phyloP scores from a whole-genome alignment of 805 yeast genomes.

The Kodamaea sagamina region DNA sequence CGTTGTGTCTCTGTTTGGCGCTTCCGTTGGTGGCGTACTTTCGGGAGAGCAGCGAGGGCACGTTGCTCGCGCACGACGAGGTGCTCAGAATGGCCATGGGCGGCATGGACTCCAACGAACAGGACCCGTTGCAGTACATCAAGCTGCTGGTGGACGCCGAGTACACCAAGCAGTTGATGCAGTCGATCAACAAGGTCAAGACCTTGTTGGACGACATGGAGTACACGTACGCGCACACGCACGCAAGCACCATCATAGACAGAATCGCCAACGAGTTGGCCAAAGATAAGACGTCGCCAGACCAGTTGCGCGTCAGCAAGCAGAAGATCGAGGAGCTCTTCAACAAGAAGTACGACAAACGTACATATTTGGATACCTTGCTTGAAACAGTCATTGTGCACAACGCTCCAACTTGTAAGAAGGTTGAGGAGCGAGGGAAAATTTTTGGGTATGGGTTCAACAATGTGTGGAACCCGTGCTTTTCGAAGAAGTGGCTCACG shows the following conservation, averaged over 20 bases:
- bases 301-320: constrained; percentile 1
- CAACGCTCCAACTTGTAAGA: constrained; percentile 11
- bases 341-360: constrained; percentile 10
- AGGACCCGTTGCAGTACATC: constrained; percentile 12
- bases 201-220: constrained; percentile 6
- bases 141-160: constrained; percentile 8
- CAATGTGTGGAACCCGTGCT: constrained; percentile 14
- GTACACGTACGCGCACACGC: constrained; percentile 1
- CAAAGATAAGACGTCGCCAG: constrained; percentile 3
- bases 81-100: constrained; percentile 8
- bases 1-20: neutral
- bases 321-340: constrained; percentile 11
- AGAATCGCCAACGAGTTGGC: constrained; percentile 6
- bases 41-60: neutral
- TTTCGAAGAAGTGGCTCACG: constrained; percentile 11
- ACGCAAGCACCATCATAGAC: constrained; percentile 6
- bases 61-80: constrained; percentile 6
- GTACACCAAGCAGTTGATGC: constrained; percentile 11
- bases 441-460: constrained; percentile 13
- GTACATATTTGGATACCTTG: constrained; percentile 13
- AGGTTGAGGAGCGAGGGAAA: neutral
- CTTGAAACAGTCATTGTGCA: constrained; percentile 13
- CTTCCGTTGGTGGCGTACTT: neutral
- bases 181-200: constrained; percentile 6
- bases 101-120: constrained; percentile 3